Evolutionary conservation across 163 green algal species (phyloP), one percentile per base, ranked within the genome.

Genomic region (Picocystis sp.): DNA sequence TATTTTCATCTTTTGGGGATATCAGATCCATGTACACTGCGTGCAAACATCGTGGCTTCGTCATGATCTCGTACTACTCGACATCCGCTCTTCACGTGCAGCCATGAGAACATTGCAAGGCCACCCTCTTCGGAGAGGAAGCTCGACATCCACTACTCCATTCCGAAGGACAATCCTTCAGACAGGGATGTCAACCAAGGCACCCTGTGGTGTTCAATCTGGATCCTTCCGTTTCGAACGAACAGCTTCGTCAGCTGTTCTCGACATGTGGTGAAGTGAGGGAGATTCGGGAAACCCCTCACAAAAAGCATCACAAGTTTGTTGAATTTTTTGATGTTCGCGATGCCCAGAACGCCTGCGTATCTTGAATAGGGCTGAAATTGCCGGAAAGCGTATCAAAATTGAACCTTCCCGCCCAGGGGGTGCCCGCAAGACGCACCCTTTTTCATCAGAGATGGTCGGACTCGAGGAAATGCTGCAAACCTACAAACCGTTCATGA

Each of bases 261-360:
- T 72, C 54, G 15, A 61, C 68, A 50, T 93, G 83, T 53, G 87
- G 87, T 2, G 80, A 93, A 15, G 75, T 96, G 1, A 82, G 79
- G 56, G 69, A 77, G 43, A 65, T 92, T n/a, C 65, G 64, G 8
- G 45, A 23, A 23, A 55, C 33, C 49, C 24, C 24, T 33, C 24
- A 50, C 46, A 55, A 53, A 8, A 38, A 38, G 29, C 29, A 78
- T 63, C 80, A 85, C 61, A 82, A 80, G 64, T 78, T 92, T 47
- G 76, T 94, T 1, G 82, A 93, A 59, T 96, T 81, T 41, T 95
- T 84, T 54, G 87, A 96, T 58, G 69, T 75, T 3, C 71, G 86
- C 1, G 71, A 87, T 52, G 83, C 78, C 13, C 74, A 72, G 41
- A 64, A 65, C 19, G 73, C 74, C 2, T 92, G 60, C 67, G 71